Percentiles rank a stretch among this genome's conserved stretches.
phyloP scores from a whole-genome alignment of 805 yeast genomes.

The Saturnispora zaruensis region DNA sequence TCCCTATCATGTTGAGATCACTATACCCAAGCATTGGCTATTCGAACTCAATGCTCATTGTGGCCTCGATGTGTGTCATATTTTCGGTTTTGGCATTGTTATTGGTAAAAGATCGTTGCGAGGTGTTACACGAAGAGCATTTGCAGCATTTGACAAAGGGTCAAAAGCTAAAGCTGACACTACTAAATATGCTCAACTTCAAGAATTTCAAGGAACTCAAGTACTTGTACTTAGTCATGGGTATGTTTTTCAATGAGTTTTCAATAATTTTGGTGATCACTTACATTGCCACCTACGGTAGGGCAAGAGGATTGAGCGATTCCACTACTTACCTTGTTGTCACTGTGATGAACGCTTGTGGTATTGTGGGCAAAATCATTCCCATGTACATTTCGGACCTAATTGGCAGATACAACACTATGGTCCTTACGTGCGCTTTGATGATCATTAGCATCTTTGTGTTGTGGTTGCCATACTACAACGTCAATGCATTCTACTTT shows the following conservation, averaged over 20 bases:
- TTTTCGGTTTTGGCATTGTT: conserved; percentile 31
- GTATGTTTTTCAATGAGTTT: conserved; percentile 38
- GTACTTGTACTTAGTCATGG: conserved; percentile 33
- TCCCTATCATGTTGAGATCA: conserved; percentile 45
- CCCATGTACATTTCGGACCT: conserved; percentile 27
- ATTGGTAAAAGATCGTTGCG: conserved; percentile 36
- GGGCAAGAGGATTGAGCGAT: conserved; percentile 38
- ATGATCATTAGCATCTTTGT: conserved; percentile 40
- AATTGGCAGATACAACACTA: conserved; percentile 47
- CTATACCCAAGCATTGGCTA: conserved; percentile 44
- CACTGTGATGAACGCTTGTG: conserved; percentile 40
- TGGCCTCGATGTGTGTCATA: conserved; percentile 39
- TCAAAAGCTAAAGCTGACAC: conserved; percentile 10
- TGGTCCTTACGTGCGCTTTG: conserved; percentile 37
- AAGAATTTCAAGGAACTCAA: conserved; percentile 33
- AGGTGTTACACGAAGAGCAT: conserved; percentile 20
- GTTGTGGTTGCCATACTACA: conserved; percentile 52
- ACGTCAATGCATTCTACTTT: conserved; percentile 35
- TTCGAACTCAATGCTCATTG: conserved; percentile 44
- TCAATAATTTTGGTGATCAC: conserved; percentile 42
- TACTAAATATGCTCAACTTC: conserved; percentile 31
- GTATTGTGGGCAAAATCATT: conserved; percentile 30
- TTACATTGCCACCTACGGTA: conserved; percentile 45
- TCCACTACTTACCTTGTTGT: conserved; percentile 38
- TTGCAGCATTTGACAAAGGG: conserved; percentile 15